A percentile compares a stretch with the other conserved stretches of the same genome.
These are phyloP conservation scores for Penicillium alfredii DNA, from an alignment of 495 filamentous ascomycete species.

Conservation along the genomic window DNA sequence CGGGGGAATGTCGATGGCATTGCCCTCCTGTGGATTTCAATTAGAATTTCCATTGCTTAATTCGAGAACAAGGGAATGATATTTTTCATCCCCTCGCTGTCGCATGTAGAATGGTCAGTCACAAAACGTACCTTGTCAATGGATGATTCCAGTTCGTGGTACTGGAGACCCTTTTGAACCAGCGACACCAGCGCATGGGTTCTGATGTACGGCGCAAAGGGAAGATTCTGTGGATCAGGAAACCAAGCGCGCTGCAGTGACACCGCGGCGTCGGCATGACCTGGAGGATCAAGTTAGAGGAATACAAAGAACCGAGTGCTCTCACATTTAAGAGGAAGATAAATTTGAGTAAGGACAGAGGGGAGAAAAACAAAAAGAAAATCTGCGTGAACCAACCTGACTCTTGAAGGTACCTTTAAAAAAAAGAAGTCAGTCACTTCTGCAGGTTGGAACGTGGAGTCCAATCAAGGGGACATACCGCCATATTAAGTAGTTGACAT, in stretches of 20 bases:
- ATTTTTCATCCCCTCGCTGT: constrained; percentile 1
- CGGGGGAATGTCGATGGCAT: constrained; percentile 30
- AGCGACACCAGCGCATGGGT: constrained; percentile 68
- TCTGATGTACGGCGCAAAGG: constrained; percentile 70
- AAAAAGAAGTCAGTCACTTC: too few species aligned
- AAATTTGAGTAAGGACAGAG: constrained; percentile 5
- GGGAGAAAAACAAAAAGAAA: constrained; percentile 7
- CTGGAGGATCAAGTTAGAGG: constrained; percentile 24
- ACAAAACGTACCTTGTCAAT: constrained; percentile 51
- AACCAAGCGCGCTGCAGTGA: constrained; percentile 80
- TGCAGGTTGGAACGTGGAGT: too few species aligned
- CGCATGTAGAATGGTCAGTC: constrained; percentile 1
- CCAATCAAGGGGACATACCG: constrained; percentile 64
- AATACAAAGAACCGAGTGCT: constrained; percentile 12
- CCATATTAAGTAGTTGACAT: constrained; percentile 98
- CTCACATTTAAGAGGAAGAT: too few species aligned
- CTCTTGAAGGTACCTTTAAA: constrained; percentile 86
- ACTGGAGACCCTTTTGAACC: constrained; percentile 72
- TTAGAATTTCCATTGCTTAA: constrained; percentile 6
- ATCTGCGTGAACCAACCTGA: constrained; percentile 59
- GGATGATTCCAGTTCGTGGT: constrained; percentile 62
- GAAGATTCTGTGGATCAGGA: constrained; percentile 63
- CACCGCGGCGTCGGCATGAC: constrained; percentile 63
- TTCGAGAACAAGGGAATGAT: constrained; percentile 1
- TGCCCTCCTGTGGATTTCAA: constrained; percentile 36